Base-by-base conservation (phyloP, 768 basidiomycete genomes). In the Auriscalpium microsporum region DNA sequence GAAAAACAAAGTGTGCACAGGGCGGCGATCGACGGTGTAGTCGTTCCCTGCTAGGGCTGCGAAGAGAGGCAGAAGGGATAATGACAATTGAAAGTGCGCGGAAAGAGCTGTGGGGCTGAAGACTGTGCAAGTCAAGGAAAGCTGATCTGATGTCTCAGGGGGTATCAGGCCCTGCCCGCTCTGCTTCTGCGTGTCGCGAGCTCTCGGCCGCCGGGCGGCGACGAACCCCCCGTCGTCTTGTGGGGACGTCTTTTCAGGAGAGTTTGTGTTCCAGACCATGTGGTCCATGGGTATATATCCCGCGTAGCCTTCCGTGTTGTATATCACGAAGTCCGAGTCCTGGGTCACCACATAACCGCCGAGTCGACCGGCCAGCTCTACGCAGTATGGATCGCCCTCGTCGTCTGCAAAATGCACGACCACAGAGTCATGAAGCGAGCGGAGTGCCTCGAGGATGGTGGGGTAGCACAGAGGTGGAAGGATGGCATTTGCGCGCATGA, bases 31-130 rank as follows among this genome's bases (percentile, higher is more conserved):
- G 49, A 75, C 77, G 0, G 87, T 79, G 64, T 81, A 92, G 66
- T 92, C 90, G 62, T 91, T 91, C 49, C 90, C 90, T 4, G 90
- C 79, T 16, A 92, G 71, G 10, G 90, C 86, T 17, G 83, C 87
- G 3, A 92, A 72, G 7, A 93, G 75, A 1, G 90, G 90, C 34
- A 93, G 79, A 40, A 92, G 75, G 0, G 84, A 78, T 8, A 79
- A 71, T 1, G 90, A 86, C 11, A 92, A 71, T 48, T 81, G 76
- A 2, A 93, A 68, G 62, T 86, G 83, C 0, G 74, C 65, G 9
- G 90, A 86, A 36, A 92, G 75, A 0, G 67, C 62, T 3, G 74
- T 65, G 0, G 90, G 89, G 38, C 73, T 78, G 64, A 87, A 92
- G 9, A 79, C 75, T 8, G 75, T 72, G 52, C 80, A 75, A 0